Evolutionary conservation across 176 grass and related monocot species (phyloP).

Genomic region (Eragrostis nindensis): DNA sequence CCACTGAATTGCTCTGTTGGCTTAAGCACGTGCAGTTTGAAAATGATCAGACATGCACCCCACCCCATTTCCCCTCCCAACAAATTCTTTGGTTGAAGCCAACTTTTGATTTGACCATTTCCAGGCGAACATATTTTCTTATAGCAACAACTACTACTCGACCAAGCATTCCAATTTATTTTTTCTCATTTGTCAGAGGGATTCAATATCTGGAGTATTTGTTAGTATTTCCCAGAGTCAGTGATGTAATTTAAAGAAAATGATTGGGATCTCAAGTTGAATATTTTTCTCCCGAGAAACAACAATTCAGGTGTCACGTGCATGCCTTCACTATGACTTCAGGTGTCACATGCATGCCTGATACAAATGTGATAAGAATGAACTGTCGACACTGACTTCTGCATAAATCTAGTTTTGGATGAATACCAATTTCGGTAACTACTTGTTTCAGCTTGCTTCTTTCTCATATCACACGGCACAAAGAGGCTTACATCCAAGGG

Average conservation of each 20-base stretch:
- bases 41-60: not conserved
- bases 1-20: not conserved
- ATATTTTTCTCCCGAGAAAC: not conserved
- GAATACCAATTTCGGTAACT: conserved; percentile 6
- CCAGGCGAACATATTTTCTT: not conserved
- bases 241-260: not conserved
- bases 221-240: not conserved
- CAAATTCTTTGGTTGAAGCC: conserved; percentile 16
- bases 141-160: conserved; percentile 10
- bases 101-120: conserved; percentile 19
- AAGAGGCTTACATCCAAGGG: conserved; percentile 23
- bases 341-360: conserved; percentile 36
- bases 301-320: conserved; percentile 11
- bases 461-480: not conserved
- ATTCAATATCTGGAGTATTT: not conserved
- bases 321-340: conserved; percentile 5
- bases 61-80: not conserved
- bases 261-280: conserved; percentile 8
- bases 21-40: conserved; percentile 8
- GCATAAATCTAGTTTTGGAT: conserved; percentile 26
- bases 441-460: conserved; percentile 14
- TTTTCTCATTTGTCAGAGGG: conserved; percentile 7
- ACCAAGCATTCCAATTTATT: conserved; percentile 28
- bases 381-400: conserved; percentile 20
- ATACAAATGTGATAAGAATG: conserved; percentile 9